These are phyloP conservation scores for Backusella macrospora DNA, from an alignment of 192 early-diverging fungal genomes.

Conservation along the genomic window DNA sequence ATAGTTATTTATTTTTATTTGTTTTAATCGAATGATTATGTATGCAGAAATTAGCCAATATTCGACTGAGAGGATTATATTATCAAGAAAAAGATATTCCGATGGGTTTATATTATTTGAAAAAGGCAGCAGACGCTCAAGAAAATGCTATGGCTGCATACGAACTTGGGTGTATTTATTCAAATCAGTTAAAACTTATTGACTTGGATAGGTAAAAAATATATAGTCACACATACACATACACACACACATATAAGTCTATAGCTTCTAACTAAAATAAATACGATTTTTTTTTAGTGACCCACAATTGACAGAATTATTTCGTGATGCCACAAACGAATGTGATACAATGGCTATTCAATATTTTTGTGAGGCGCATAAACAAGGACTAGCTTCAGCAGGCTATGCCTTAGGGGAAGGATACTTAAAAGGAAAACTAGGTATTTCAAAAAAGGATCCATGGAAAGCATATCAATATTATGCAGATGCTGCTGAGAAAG, in stretches of 20 bases:
- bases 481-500: conserved; percentile 1
- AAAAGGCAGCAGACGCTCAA: not conserved
- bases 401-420: not conserved
- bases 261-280: not conserved
- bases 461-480: conserved; percentile 12
- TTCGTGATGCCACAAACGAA: not conserved
- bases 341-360: not conserved
- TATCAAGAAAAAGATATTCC: not conserved
- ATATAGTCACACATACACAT: not conserved
- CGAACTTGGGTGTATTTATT: not conserved
- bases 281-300: not conserved
- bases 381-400: not conserved
- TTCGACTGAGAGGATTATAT: not conserved
- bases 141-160: not conserved
- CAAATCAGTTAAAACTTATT: not conserved
- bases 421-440: not conserved
- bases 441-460: not conserved
- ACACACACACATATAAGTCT: not conserved
- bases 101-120: conserved; percentile 1
- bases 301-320: not conserved
- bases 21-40: not conserved
- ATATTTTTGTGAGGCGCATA: not conserved
- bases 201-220: not conserved
- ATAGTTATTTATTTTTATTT: not conserved
- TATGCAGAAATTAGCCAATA: not conserved